A percentile compares a stretch with the other conserved stretches of the same genome.
These are phyloP conservation scores for Verticillium zaregamsianum DNA, from an alignment of 2,329 filamentous ascomycete genomes.

Conservation along the genomic window DNA sequence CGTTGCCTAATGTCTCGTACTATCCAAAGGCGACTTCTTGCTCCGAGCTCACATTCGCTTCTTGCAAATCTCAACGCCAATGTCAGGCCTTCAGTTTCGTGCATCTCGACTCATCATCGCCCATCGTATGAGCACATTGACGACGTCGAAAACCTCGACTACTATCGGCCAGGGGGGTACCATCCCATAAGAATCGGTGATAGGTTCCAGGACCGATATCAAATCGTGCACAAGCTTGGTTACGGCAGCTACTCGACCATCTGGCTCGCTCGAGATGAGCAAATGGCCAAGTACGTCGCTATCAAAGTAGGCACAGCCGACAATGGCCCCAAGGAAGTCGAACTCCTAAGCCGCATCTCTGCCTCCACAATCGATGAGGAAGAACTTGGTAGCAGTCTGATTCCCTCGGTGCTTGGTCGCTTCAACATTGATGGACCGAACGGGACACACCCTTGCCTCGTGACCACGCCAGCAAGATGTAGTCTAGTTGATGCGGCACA, in stretches of 20 bases:
- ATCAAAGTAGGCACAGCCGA: conserved; percentile 27
- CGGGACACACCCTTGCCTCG: conserved; percentile 22
- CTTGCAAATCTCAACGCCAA: not conserved
- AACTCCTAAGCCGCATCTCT: conserved; percentile 17
- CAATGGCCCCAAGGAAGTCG: conserved; percentile 13
- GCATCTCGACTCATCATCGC: not conserved
- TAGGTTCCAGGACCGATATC: conserved; percentile 22
- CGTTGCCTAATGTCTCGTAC: not conserved
- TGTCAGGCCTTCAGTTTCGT: not conserved
- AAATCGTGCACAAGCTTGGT: conserved; percentile 23
- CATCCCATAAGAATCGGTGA: conserved; percentile 34
- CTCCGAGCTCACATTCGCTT: not conserved
- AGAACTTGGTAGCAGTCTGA: conserved; percentile 3
- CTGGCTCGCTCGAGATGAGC: conserved; percentile 28
- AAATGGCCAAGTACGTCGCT: conserved; percentile 21
- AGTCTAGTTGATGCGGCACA: conserved; percentile 16
- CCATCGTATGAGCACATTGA: conserved; percentile 15
- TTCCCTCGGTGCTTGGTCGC: conserved; percentile 17
- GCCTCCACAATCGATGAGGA: not conserved
- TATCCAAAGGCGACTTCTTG: not conserved
- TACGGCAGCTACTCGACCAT: conserved; percentile 25
- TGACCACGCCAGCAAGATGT: conserved; percentile 20
- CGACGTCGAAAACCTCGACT: conserved; percentile 17
- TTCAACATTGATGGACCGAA: conserved; percentile 22
- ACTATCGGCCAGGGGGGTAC: conserved; percentile 30